Percentiles rank a stretch among this genome's conserved stretches.
These are phyloP conservation scores for Dujonia santamariae DNA, from an alignment of 1,139 yeast genomes.

Conservation along the genomic window DNA sequence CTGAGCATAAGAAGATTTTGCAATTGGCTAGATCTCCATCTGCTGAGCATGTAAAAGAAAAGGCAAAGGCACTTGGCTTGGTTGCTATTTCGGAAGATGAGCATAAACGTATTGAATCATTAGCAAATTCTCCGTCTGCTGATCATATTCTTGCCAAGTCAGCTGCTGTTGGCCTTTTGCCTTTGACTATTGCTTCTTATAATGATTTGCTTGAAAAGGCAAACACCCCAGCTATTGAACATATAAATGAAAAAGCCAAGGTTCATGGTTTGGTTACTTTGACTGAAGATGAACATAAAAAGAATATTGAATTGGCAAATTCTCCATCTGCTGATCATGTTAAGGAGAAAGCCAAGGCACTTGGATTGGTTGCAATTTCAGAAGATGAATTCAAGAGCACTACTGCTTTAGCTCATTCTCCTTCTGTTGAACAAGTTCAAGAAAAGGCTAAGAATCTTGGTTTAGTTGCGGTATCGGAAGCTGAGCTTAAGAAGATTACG, in stretches of 20 bases:
- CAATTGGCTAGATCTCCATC: conserved; percentile 22
- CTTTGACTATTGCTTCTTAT: conserved; percentile 9
- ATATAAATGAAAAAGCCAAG: conserved; percentile 17
- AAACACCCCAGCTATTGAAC: conserved; percentile 8
- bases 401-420: conserved; percentile 14
- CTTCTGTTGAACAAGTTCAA: conserved; percentile 14
- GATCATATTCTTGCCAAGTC: conserved; percentile 20
- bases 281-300: conserved; percentile 16
- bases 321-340: conserved; percentile 27
- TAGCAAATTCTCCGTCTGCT: conserved; percentile 16
- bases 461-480: conserved; percentile 3
- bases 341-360: conserved; percentile 16
- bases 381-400: conserved; percentile 14
- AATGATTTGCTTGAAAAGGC: conserved; percentile 3
- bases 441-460: conserved; percentile 8
- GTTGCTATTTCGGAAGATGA: conserved; percentile 12
- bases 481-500: conserved; percentile 10
- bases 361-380: conserved; percentile 22
- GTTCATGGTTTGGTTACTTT: conserved; percentile 17
- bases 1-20: conserved; percentile 5
- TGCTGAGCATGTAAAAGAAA: conserved; percentile 14
- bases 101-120: conserved; percentile 7
- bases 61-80: conserved; percentile 3
- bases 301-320: conserved; percentile 14
- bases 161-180: conserved; percentile 17